Evolutionary conservation across 2,329 filamentous ascomycete species (phyloP).

Genomic region (Aspergillus transmontanensis): DNA sequence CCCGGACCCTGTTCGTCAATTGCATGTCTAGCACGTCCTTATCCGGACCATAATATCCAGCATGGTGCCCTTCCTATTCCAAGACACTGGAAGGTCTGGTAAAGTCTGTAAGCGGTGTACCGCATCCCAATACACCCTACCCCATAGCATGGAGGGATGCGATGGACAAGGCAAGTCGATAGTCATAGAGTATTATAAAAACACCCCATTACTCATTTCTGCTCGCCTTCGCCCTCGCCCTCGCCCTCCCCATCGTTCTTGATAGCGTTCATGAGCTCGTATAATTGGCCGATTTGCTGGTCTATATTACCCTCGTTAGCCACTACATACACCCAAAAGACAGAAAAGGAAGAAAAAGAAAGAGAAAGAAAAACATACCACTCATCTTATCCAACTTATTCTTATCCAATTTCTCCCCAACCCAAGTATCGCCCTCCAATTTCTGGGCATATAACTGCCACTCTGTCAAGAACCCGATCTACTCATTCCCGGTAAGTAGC

Average conservation of each 20-base stretch:
- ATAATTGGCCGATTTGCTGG: slow-evolving; percentile 89
- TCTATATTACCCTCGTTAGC: slow-evolving; percentile 55
- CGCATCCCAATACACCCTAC: too few species aligned
- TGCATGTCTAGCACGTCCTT: background rate
- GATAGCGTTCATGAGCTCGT: slow-evolving; percentile 90
- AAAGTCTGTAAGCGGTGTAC: background rate
- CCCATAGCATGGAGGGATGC: background rate
- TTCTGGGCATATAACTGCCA: slow-evolving; percentile 96
- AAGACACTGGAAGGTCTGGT: too few species aligned
- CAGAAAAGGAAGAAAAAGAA: background rate
- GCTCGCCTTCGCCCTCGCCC: background rate
- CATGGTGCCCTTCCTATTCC: background rate
- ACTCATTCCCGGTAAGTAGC: background rate
- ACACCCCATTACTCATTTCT: background rate
- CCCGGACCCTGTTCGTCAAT: background rate
- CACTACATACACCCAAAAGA: background rate
- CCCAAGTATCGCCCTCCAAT: slow-evolving; percentile 84
- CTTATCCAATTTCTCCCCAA: slow-evolving; percentile 79
- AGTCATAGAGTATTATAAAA: background rate
- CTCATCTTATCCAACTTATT: slow-evolving; percentile 91
- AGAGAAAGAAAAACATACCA: slow-evolving; percentile 58
- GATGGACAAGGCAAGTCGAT: background rate
- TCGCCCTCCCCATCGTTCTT: slow-evolving; percentile 46
- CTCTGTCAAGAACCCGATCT: slow-evolving; percentile 95
- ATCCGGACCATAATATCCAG: background rate